Conservation (phyloP, 257 asterid species). For the Gardenia jasminoides region DNA sequence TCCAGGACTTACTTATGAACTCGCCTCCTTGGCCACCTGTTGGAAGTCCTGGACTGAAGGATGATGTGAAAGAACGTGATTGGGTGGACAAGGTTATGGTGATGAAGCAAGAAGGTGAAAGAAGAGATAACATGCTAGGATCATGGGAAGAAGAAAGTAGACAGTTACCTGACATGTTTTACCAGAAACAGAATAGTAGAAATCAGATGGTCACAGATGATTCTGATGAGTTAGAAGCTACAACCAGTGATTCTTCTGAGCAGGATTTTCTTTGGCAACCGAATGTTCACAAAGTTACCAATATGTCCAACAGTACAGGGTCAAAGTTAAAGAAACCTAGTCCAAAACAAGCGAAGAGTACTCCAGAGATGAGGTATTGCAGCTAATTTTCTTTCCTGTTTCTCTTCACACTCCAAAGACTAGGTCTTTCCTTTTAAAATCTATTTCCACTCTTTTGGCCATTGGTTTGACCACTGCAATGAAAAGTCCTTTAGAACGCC, state of each 20-base stretch:
- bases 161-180: conserved; percentile 30
- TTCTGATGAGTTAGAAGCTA: conserved; percentile 51
- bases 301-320: conserved; percentile 33
- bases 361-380: conserved; percentile 48
- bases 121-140: conserved; percentile 20
- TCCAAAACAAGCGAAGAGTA: conserved; percentile 41
- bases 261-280: conserved; percentile 46
- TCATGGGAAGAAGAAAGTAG: conserved; percentile 29
- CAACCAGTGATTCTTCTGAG: conserved; percentile 77
- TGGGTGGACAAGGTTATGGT: conserved; percentile 58
- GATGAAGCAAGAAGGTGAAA: conserved; percentile 34
- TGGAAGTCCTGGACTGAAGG: conserved; percentile 34
- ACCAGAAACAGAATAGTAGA: conserved; percentile 26
- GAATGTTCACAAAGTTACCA: conserved; percentile 35
- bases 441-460: background rate
- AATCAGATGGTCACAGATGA: conserved; percentile 33
- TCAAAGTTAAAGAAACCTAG: conserved; percentile 52
- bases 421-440: background rate
- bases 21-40: conserved; percentile 52
- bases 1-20: conserved; percentile 37
- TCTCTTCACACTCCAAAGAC: background rate
- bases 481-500: background rate
- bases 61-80: conserved; percentile 47
- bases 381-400: background rate
- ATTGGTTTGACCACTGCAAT: background rate